Evolutionary conservation across 257 asterid species (phyloP), one percentile per base, ranked within the genome.

Genomic region (Marsdenia floribunda): DNA sequence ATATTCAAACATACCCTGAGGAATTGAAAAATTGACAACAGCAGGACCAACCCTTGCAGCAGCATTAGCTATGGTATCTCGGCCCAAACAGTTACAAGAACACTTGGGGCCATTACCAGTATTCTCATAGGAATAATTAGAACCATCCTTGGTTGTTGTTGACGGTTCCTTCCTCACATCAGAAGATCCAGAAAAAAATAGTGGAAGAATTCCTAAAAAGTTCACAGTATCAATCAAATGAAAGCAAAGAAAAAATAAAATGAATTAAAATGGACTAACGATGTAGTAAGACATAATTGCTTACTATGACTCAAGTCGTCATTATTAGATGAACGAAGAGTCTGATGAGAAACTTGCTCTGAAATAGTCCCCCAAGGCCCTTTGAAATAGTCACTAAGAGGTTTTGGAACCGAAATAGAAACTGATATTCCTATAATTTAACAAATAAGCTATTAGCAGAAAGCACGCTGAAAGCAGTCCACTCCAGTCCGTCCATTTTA

Each of bases 1-100:
- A 18, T 44, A 46, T 14, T 3, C 70, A 67, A 59, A 26, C 68
- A 69, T 68, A 87, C 98, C 90, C 80, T 79, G 80, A 19, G 97
- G 87, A 68, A 88, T 91, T 5, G 97, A 87, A 82, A 93, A 80
- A 84, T 93, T 87, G 57, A 93, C 98, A 77, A 93, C 97, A 75
- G 98, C 91, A 78, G 98, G 98, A 71, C 90, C 93, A 72, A 86
- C 82, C 79, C 83, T 87, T 24, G 93, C 91, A 73, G 96, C 96
- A 72, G 96, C 98, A 84, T 91, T 89, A 15, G 97, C 92, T 83
- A 91, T 82, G 63, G 93, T 83, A 82, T 93, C 96, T 1, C 93
- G 89, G 37, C 95, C 93, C 70, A 93, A 82, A 74, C 95, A 93
- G 75, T 85, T 88, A 84, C 97, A 90, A 59, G 85, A 82, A 76